These are phyloP conservation scores for Macrolepiota dolichaula DNA, from an alignment of 768 basidiomycete genomes.

Conservation along the genomic window DNA sequence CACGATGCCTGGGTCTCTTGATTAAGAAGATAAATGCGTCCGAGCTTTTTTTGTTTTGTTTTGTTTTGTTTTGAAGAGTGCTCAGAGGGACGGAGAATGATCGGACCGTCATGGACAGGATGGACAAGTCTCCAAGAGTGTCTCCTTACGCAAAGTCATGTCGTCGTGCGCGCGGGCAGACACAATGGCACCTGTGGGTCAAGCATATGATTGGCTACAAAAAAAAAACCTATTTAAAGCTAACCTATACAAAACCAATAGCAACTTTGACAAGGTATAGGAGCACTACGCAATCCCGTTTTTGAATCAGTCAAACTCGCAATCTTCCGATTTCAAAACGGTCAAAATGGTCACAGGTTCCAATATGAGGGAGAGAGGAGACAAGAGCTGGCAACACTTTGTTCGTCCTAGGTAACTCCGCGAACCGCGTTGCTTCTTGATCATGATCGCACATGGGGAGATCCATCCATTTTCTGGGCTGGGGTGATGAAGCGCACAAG, in stretches of 20 bases:
- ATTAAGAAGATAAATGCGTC: background rate
- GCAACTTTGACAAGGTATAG: background rate
- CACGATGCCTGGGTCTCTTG: too few relatives aligned
- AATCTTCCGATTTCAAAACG: background rate
- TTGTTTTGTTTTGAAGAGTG: too few relatives aligned
- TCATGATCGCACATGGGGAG: background rate
- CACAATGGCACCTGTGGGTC: too few relatives aligned
- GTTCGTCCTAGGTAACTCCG: background rate
- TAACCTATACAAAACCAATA: background rate
- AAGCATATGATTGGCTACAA: too few relatives aligned
- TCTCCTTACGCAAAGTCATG: too few relatives aligned
- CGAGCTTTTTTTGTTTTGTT: too few relatives aligned
- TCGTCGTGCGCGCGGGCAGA: too few relatives aligned
- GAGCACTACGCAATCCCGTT: background rate
- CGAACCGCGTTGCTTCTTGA: background rate
- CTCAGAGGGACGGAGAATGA: conserved; percentile 3
- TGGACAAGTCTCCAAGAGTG: too few relatives aligned
- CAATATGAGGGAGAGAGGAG: background rate
- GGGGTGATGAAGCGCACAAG: too few relatives aligned
- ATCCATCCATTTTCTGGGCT: background rate
- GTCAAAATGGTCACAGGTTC: background rate
- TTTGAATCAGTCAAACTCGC: background rate
- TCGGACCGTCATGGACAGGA: background rate
- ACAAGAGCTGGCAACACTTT: background rate
- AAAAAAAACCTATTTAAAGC: too few relatives aligned